Conservation (phyloP, 2,329 filamentous ascomycete species). For the Thielaviopsis populi region DNA sequence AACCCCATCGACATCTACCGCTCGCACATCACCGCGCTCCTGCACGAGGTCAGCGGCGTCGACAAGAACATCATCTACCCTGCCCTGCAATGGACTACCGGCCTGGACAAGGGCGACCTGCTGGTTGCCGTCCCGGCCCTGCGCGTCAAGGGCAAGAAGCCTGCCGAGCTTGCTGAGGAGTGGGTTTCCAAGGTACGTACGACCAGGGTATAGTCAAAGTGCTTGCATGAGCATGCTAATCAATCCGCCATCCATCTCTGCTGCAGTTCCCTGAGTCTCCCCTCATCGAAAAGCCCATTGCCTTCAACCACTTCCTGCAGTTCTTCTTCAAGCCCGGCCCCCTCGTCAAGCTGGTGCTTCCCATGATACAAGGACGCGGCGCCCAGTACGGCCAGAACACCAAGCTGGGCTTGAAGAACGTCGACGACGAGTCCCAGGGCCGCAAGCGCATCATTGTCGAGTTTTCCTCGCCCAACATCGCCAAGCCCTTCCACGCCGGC, state of each 20-base stretch:
- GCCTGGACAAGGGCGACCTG: slow-evolving; percentile 70
- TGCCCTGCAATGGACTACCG: slow-evolving; percentile 61
- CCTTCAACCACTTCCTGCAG: slow-evolving; percentile 54
- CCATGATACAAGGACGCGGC: slow-evolving; percentile 50
- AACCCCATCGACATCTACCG: slow-evolving; percentile 73
- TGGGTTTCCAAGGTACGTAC: slow-evolving; percentile 42
- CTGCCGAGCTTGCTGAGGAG: slow-evolving; percentile 44
- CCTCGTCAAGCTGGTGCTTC: slow-evolving; percentile 51
- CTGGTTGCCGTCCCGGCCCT: slow-evolving; percentile 67
- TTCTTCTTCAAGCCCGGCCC: slow-evolving; percentile 67
- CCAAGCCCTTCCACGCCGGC: slow-evolving; percentile 69
- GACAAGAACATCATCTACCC: slow-evolving; percentile 57
- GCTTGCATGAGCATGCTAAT: not conserved
- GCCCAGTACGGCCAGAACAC: slow-evolving; percentile 47
- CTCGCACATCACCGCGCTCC: slow-evolving; percentile 54
- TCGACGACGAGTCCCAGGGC: slow-evolving; percentile 42
- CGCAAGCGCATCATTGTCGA: slow-evolving; percentile 59
- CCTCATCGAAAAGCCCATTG: slow-evolving; percentile 53
- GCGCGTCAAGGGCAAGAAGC: slow-evolving; percentile 56
- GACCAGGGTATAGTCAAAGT: not conserved
- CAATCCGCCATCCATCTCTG: not conserved
- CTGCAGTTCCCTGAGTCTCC: slow-evolving; percentile 56
- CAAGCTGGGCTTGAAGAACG: slow-evolving; percentile 44
- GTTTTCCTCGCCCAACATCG: slow-evolving; percentile 76
- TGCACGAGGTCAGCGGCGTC: slow-evolving; percentile 55